Conservation (phyloP, 1,139 yeast species). For the Hemisphaericaspora subhashii region DNA sequence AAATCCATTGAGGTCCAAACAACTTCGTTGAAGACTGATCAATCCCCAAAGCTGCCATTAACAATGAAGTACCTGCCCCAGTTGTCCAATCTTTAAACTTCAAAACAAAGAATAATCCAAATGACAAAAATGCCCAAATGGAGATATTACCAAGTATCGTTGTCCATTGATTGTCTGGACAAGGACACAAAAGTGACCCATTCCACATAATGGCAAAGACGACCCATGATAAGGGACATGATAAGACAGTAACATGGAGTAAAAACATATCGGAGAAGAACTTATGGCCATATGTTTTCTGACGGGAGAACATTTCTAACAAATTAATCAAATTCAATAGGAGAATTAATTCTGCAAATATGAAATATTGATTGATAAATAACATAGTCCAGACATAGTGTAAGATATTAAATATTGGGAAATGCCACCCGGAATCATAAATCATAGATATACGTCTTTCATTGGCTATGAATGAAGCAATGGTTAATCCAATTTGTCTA, state of each 20-base stretch:
- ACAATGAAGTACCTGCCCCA: constrained; percentile 57
- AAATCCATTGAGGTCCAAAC: constrained; percentile 82
- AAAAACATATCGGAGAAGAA: constrained; percentile 50
- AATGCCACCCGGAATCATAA: constrained; percentile 55
- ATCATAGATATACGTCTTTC: constrained; percentile 27
- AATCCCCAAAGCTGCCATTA: constrained; percentile 64
- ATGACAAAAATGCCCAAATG: constrained; percentile 74
- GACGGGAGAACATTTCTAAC: constrained; percentile 54
- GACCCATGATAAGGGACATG: constrained; percentile 75
- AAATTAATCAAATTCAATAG: constrained; percentile 58
- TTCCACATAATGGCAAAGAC: constrained; percentile 77
- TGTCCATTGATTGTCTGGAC: constrained; percentile 54
- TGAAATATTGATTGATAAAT: constrained; percentile 55
- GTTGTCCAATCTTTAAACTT: constrained; percentile 71
- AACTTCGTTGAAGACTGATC: constrained; percentile 68
- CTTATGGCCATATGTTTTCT: constrained; percentile 58
- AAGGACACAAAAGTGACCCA: constrained; percentile 66
- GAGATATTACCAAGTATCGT: constrained; percentile 69
- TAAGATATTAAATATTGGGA: constrained; percentile 58
- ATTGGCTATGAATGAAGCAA: constrained; percentile 51
- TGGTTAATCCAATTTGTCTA: constrained; percentile 54
- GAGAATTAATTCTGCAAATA: constrained; percentile 56
- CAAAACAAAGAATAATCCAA: constrained; percentile 58
- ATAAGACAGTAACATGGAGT: constrained; percentile 65
- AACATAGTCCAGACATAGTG: constrained; percentile 62